These are phyloP conservation scores for Ascochyta clinopodiicola DNA, from an alignment of 2,329 filamentous ascomycete genomes.

Conservation along the genomic window DNA sequence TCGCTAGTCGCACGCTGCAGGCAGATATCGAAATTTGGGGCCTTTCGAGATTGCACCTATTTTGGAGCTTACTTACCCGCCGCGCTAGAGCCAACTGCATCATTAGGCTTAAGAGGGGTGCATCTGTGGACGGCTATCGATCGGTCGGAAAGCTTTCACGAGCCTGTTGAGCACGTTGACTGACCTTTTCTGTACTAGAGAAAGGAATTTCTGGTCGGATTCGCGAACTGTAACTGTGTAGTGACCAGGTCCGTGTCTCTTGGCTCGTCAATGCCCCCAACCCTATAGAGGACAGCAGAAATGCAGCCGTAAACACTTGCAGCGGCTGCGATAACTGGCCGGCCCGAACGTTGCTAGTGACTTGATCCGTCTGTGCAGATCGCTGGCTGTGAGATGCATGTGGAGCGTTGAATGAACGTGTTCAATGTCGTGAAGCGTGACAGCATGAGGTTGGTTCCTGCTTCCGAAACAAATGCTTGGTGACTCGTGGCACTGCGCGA, in stretches of 20 bases:
- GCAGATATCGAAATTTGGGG: slow-evolving; percentile 44
- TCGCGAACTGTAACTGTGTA: slow-evolving; percentile 15
- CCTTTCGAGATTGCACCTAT: slow-evolving; percentile 46
- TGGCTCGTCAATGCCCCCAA: slow-evolving; percentile 34
- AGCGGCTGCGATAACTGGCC: slow-evolving; percentile 50
- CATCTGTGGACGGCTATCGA: slow-evolving; percentile 35
- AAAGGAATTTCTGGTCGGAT: slow-evolving; percentile 21
- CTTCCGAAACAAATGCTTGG: slow-evolving; percentile 28
- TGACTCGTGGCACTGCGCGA: slow-evolving; percentile 31
- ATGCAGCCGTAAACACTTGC: slow-evolving; percentile 38
- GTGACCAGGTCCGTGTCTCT: slow-evolving; percentile 29
- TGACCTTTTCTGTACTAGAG: slow-evolving; percentile 34
- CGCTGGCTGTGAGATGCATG: slow-evolving; percentile 37
- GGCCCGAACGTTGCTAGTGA: slow-evolving; percentile 47
- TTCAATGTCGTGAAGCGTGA: slow-evolving; percentile 17
- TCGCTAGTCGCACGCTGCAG: slow-evolving; percentile 33
- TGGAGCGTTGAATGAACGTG: slow-evolving; percentile 24
- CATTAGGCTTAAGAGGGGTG: slow-evolving; percentile 26
- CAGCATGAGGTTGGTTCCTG: slow-evolving; percentile 31
- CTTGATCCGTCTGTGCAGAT: slow-evolving; percentile 43
- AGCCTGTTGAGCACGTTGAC: slow-evolving; percentile 43
- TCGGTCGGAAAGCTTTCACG: slow-evolving; percentile 39
- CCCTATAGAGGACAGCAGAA: slow-evolving; percentile 35
- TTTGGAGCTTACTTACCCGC: slow-evolving; percentile 50
- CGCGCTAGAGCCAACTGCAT: slow-evolving; percentile 32